Percentiles rank a stretch among this genome's conserved stretches.
Conservation (phyloP, 2,329 filamentous ascomycete species). For the Didymella segeticola region DNA sequence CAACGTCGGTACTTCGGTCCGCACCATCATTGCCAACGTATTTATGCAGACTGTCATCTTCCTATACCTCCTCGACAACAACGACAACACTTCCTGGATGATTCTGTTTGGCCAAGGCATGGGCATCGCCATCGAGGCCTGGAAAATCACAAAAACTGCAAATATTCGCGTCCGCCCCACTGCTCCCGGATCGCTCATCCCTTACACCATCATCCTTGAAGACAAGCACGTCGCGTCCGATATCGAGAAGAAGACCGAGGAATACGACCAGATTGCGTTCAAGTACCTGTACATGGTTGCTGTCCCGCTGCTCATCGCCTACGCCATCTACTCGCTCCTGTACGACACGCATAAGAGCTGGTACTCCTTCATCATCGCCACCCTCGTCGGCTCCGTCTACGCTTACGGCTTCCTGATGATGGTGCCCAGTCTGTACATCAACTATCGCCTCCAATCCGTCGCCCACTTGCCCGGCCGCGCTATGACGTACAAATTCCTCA, state of each 20-base stretch:
- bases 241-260: slow-evolving; percentile 96
- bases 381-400: slow-evolving; percentile 93
- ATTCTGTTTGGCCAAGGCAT: slow-evolving; percentile 92
- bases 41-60: slow-evolving; percentile 98
- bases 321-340: slow-evolving; percentile 87
- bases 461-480: slow-evolving; percentile 97
- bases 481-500: slow-evolving; percentile 98
- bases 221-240: slow-evolving; percentile 97
- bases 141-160: slow-evolving; percentile 97
- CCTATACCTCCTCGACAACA: slow-evolving; percentile 96
- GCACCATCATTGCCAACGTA: slow-evolving; percentile 94
- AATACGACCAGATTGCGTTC: slow-evolving; percentile 98
- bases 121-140: slow-evolving; percentile 78
- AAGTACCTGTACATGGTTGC: slow-evolving; percentile 93
- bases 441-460: slow-evolving; percentile 89
- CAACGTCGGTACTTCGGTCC: slow-evolving; percentile 93
- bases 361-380: slow-evolving; percentile 96
- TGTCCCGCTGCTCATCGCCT: slow-evolving; percentile 86
- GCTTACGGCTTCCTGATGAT: slow-evolving; percentile 99
- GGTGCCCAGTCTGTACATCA: slow-evolving; percentile 97
- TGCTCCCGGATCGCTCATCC: slow-evolving; percentile 71
- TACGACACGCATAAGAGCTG: slow-evolving; percentile 98
- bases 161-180: slow-evolving; percentile 81
- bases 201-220: slow-evolving; percentile 84
- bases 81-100: slow-evolving; percentile 98